These are phyloP conservation scores for Podila clonocystis DNA, from an alignment of 192 early-diverging fungal species.

Conservation along the genomic window DNA sequence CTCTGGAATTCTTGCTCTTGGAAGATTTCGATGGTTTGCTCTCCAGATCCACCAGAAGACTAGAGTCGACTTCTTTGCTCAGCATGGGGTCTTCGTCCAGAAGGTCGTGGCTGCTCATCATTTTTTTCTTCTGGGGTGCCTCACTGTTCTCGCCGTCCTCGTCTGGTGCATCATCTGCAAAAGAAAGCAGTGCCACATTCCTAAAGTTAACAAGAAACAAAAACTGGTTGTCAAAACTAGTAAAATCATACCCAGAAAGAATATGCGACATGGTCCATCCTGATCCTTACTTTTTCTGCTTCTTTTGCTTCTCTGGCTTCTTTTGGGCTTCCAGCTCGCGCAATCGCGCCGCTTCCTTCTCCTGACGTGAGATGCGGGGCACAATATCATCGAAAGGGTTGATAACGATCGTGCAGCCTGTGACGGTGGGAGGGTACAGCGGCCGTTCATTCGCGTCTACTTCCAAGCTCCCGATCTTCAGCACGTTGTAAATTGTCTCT, in stretches of 20 bases:
- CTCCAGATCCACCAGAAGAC: neutral
- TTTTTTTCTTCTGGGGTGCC: slow-evolving; percentile 62
- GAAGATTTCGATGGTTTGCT: slow-evolving; percentile 10
- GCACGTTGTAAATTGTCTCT: slow-evolving; percentile 89
- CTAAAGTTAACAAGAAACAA: slow-evolving; percentile 47
- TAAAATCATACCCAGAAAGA: neutral
- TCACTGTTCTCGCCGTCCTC: slow-evolving; percentile 36
- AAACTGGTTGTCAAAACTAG: neutral
- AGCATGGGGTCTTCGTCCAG: slow-evolving; percentile 58
- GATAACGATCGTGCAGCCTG: slow-evolving; percentile 69
- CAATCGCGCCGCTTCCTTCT: slow-evolving; percentile 33
- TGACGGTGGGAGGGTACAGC: slow-evolving; percentile 75
- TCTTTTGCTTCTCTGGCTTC: slow-evolving; percentile 60
- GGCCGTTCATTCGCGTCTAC: slow-evolving; percentile 85
- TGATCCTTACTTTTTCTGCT: slow-evolving; percentile 68
- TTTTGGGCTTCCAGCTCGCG: slow-evolving; percentile 43
- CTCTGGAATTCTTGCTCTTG: slow-evolving; percentile 2
- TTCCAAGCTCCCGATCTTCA: slow-evolving; percentile 88
- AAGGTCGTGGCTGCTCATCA: slow-evolving; percentile 82
- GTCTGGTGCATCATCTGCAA: slow-evolving; percentile 86
- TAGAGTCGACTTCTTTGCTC: slow-evolving; percentile 24
- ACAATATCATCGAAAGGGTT: slow-evolving; percentile 96
- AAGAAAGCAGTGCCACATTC: slow-evolving; percentile 83
- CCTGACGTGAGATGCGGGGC: slow-evolving; percentile 65
- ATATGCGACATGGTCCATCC: neutral